These are phyloP conservation scores for Pinguiococcus pyrenoidosus DNA, from an alignment of 108 stramenopile genomes.

Conservation along the genomic window DNA sequence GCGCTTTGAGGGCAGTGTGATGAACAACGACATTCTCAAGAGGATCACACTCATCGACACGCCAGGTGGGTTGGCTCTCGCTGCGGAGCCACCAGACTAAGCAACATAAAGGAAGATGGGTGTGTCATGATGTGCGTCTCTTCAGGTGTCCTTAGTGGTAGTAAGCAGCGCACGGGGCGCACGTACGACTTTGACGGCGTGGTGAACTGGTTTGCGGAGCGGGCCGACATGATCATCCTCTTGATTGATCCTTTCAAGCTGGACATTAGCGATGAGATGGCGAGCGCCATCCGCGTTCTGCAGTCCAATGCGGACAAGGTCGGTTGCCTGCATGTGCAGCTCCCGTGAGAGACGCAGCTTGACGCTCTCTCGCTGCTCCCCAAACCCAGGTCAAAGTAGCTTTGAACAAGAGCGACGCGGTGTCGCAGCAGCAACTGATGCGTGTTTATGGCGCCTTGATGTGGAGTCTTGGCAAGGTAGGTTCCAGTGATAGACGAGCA, in stretches of 20 bases:
- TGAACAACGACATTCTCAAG: conserved; percentile 52
- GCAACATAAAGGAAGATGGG: no score
- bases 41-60: conserved; percentile 83
- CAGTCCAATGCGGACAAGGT: conserved; percentile 64
- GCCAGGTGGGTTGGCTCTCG: no score
- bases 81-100: no score
- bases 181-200: conserved; percentile 12
- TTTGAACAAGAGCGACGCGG: conserved; percentile 73
- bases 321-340: conserved; percentile 58
- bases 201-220: conserved; percentile 37
- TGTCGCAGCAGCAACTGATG: conserved; percentile 79
- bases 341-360: no score
- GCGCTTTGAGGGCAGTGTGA: conserved; percentile 76
- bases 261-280: conserved; percentile 78
- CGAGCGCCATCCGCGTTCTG: conserved; percentile 54
- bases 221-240: conserved; percentile 73
- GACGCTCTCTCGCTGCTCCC: no score
- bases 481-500: no score
- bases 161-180: conserved; percentile 29
- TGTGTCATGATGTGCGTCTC: no score
- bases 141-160: conserved; percentile 25
- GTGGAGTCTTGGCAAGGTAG: conserved; percentile 84
- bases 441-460: conserved; percentile 78
- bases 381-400: no score
- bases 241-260: conserved; percentile 83